Evolutionary conservation across 345 rosid genomes (phyloP).

Genomic region (Salix dunnii): DNA sequence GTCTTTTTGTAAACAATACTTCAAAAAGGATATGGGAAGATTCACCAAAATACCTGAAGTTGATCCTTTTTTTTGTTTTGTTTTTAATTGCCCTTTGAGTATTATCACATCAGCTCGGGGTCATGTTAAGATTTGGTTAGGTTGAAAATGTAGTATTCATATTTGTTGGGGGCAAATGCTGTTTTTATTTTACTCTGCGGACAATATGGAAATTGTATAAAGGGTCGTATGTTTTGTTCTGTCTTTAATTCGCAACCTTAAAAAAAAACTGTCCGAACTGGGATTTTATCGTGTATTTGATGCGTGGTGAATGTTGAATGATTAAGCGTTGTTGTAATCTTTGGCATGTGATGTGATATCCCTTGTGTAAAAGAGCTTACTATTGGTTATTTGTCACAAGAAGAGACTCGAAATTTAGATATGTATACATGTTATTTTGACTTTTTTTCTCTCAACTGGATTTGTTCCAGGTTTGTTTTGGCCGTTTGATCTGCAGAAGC

Average conservation of each 20-base stretch:
- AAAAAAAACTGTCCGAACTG: too few relatives aligned
- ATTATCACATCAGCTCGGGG: too few relatives aligned
- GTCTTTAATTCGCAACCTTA: not conserved
- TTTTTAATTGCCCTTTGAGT: too few relatives aligned
- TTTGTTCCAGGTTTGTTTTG: slow-evolving; percentile 14
- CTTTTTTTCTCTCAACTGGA: not conserved
- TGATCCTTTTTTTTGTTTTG: too few relatives aligned
- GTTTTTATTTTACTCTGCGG: not conserved
- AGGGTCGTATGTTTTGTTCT: not conserved
- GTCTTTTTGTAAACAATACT: too few relatives aligned
- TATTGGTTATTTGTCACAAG: not conserved
- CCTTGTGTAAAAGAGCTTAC: not conserved
- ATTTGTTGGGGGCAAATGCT: too few relatives aligned
- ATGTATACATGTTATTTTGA: not conserved
- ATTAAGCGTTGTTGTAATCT: not conserved
- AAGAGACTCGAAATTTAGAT: not conserved
- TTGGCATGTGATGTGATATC: not conserved
- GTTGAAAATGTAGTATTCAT: too few relatives aligned
- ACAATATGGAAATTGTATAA: not conserved
- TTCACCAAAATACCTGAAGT: too few relatives aligned
- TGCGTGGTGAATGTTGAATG: not conserved
- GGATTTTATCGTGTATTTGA: not conserved
- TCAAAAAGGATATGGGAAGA: too few relatives aligned
- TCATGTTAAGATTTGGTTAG: too few relatives aligned
- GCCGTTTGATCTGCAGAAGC: slow-evolving; percentile 5